These are phyloP conservation scores for Aspergillus homomorphus DNA, from an alignment of 495 filamentous ascomycete species.

Conservation along the genomic window DNA sequence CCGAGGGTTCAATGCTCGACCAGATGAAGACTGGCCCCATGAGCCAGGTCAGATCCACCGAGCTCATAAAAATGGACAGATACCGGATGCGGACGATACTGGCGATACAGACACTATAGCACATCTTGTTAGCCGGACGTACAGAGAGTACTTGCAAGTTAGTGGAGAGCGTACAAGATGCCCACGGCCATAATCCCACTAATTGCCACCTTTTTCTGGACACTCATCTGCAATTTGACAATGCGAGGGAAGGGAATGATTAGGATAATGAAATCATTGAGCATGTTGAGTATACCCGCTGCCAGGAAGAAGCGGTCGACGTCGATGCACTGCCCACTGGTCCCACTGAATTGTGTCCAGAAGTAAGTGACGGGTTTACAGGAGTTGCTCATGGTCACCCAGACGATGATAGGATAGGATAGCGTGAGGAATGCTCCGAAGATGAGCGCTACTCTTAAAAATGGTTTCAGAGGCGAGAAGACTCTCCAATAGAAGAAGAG, in stretches of 20 bases:
- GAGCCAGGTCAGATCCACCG: slow-evolving; percentile 36
- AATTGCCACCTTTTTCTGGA: neutral
- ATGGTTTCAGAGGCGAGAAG: slow-evolving; percentile 25
- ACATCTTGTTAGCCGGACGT: neutral
- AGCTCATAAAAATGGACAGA: slow-evolving; percentile 30
- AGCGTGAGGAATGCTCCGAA: slow-evolving; percentile 11
- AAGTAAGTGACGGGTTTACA: slow-evolving; percentile 32
- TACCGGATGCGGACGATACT: slow-evolving; percentile 40
- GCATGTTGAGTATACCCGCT: slow-evolving; percentile 32
- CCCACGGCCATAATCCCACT: neutral
- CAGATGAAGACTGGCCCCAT: slow-evolving; percentile 42
- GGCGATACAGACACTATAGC: neutral
- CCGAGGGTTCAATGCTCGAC: slow-evolving; percentile 40
- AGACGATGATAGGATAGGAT: slow-evolving; percentile 24
- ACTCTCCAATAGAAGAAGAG: slow-evolving; percentile 34
- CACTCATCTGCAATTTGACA: neutral
- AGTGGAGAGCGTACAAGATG: neutral
- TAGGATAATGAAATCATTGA: slow-evolving; percentile 44
- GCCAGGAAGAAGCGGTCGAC: slow-evolving; percentile 28
- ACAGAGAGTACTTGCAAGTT: neutral
- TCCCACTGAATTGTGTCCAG: slow-evolving; percentile 28
- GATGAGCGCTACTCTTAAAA: neutral
- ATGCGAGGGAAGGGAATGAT: slow-evolving; percentile 28
- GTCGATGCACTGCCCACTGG: slow-evolving; percentile 27
- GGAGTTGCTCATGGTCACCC: slow-evolving; percentile 14